phyloP scores from a whole-genome alignment of 2,329 filamentous ascomycete species.

The Colletotrichum echinochloae region DNA sequence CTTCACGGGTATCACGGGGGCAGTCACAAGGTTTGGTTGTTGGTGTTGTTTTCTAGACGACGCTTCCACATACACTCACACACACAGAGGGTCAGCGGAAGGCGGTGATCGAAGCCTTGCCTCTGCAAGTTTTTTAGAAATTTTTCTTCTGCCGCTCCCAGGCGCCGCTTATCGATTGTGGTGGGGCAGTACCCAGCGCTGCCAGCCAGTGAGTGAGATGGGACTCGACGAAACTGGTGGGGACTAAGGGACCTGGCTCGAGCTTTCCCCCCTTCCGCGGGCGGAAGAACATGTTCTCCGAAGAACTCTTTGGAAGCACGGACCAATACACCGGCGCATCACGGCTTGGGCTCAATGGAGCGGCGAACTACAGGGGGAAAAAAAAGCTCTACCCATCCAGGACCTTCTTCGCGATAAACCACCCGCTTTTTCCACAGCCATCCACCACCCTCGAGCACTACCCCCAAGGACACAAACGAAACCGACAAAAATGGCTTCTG shows the following conservation, averaged over 20 bases:
- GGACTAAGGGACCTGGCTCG: background rate
- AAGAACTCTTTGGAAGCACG: background rate
- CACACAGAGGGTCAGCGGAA: constrained; percentile 27
- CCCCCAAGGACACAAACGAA: background rate
- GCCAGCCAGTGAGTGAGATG: constrained; percentile 12
- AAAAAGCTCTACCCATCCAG: constrained; percentile 16
- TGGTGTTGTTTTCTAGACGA: constrained; percentile 20
- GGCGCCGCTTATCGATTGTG: constrained; percentile 36
- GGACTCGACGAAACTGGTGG: constrained; percentile 11
- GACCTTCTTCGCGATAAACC: constrained; percentile 15
- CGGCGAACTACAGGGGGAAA: constrained; percentile 17
- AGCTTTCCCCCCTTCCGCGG: background rate
- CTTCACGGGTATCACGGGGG: constrained; percentile 35
- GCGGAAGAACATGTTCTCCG: constrained; percentile 21
- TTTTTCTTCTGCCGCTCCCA: constrained; percentile 33
- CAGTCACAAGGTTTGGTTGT: constrained; percentile 12
- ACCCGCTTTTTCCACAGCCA: constrained; percentile 23
- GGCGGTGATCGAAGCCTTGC: constrained; percentile 37
- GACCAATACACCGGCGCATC: constrained; percentile 15
- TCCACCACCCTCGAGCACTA: constrained; percentile 9
- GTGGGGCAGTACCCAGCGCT: constrained; percentile 18
- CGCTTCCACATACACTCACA: constrained; percentile 22
- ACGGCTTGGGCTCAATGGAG: constrained; percentile 5
- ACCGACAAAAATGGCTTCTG: constrained; percentile 53
- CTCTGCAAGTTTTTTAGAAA: constrained; percentile 38